Evolutionary conservation across 2,329 filamentous ascomycete species (phyloP).

Genomic region (Ophiostoma montium): DNA sequence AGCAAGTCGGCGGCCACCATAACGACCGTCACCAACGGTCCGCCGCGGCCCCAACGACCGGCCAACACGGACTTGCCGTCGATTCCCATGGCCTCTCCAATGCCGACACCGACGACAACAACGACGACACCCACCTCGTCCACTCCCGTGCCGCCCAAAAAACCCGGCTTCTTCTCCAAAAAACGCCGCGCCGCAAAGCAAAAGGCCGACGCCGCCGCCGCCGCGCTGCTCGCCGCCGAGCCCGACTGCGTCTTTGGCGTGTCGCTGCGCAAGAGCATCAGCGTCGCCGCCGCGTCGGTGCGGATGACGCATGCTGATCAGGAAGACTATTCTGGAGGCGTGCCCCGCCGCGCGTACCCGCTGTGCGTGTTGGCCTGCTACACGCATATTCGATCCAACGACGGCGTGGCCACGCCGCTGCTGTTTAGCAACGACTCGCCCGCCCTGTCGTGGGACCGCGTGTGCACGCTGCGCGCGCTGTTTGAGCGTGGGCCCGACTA

Average conservation of each 20-base stretch:
- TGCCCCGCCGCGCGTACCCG: conserved; percentile 23
- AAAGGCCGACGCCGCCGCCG: not conserved
- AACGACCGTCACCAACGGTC: too few species aligned
- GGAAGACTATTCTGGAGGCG: not conserved
- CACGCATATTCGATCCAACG: conserved; percentile 23
- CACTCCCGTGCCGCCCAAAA: not conserved
- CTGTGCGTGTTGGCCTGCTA: conserved; percentile 27
- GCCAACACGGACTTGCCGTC: not conserved
- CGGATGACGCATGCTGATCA: conserved; percentile 24
- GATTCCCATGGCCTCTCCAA: conserved; percentile 20
- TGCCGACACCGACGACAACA: conserved; percentile 6
- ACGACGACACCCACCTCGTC: not conserved
- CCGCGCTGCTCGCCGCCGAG: not conserved
- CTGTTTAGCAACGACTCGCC: conserved; percentile 19
- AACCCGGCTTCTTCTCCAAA: not conserved
- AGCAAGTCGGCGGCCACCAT: not conserved
- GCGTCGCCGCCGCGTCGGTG: conserved; percentile 24
- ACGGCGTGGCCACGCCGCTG: conserved; percentile 22
- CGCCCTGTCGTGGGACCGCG: conserved; percentile 10
- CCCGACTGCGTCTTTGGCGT: conserved; percentile 26
- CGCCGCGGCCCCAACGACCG: conserved; percentile 2
- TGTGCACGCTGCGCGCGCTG: conserved; percentile 23
- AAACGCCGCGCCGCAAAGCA: not conserved
- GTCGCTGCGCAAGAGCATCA: conserved; percentile 25
- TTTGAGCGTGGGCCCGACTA: conserved; percentile 24